These are phyloP conservation scores for Nidularia sp. DNA, from an alignment of 768 basidiomycete species.

Conservation along the genomic window DNA sequence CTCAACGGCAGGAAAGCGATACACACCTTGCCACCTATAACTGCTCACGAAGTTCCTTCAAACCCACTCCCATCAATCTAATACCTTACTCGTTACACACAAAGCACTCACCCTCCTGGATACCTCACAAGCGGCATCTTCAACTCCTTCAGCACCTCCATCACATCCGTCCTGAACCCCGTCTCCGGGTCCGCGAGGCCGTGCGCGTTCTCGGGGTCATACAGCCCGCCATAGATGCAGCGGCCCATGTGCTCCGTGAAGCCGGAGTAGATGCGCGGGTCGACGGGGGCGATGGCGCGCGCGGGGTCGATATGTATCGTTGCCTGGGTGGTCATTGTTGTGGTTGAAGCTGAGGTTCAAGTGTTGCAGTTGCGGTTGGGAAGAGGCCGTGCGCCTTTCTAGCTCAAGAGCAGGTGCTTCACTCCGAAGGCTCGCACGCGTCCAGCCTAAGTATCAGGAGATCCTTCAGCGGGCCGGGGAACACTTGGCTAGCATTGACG, in stretches of 20 bases:
- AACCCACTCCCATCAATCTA: background rate
- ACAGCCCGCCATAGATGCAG: slow-evolving; percentile 50
- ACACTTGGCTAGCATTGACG: no score
- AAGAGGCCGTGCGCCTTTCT: no score
- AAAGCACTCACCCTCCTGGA: slow-evolving; percentile 40
- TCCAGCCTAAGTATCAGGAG: no score
- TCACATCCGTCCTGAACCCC: slow-evolving; percentile 48
- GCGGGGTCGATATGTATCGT: slow-evolving; percentile 39
- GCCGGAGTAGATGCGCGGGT: slow-evolving; percentile 52
- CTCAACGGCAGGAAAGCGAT: background rate
- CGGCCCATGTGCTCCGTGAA: slow-evolving; percentile 62
- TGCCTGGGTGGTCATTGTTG: slow-evolving; percentile 6
- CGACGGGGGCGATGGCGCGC: slow-evolving; percentile 35
- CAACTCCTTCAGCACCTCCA: slow-evolving; percentile 39
- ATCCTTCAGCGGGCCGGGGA: no score
- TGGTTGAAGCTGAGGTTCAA: background rate
- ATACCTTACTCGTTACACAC: background rate
- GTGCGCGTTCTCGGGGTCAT: slow-evolving; percentile 30
- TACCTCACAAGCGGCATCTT: slow-evolving; percentile 47
- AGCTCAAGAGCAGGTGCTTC: no score
- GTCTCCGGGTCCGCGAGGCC: slow-evolving; percentile 31
- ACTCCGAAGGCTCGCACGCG: no score
- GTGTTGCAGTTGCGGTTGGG: no score
- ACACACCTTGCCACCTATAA: slow-evolving; percentile 47
- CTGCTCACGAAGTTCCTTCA: slow-evolving; percentile 48